phyloP scores from a whole-genome alignment of 805 yeast genomes.

The Candida succiphila region DNA sequence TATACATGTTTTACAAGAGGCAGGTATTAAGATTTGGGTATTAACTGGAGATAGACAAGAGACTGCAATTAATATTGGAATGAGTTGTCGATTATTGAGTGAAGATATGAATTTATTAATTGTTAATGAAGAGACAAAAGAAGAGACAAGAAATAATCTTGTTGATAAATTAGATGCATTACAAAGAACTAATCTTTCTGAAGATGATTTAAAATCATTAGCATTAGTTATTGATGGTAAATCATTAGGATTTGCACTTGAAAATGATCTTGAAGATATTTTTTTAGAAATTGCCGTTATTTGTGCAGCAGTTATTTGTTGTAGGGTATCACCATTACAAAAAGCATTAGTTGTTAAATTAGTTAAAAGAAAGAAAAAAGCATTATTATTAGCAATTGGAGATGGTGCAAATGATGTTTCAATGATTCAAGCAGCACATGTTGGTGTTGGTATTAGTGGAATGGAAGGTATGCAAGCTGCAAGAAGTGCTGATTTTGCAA shows the following conservation, averaged over 20 bases:
- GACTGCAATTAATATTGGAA: slow-evolving; percentile 96
- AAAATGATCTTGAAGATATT: slow-evolving; percentile 66
- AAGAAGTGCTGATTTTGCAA: slow-evolving; percentile 92
- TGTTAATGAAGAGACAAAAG: slow-evolving; percentile 77
- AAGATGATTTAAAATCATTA: slow-evolving; percentile 63
- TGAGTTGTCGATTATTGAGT: slow-evolving; percentile 89
- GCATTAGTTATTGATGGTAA: slow-evolving; percentile 94
- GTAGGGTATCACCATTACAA: slow-evolving; percentile 96
- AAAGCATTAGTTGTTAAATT: slow-evolving; percentile 93
- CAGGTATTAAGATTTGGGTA: slow-evolving; percentile 97
- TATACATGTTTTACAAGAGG: slow-evolving; percentile 87
- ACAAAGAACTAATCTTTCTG: slow-evolving; percentile 50
- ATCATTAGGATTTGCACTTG: slow-evolving; percentile 79
- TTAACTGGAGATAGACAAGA: slow-evolving; percentile 98
- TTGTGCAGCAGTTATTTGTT: slow-evolving; percentile 95
- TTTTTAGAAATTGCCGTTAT: slow-evolving; percentile 71
- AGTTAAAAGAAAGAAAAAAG: slow-evolving; percentile 74
- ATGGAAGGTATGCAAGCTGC: slow-evolving; percentile 99
- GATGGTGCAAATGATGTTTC: slow-evolving; percentile 99
- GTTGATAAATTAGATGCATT: slow-evolving; percentile 70
- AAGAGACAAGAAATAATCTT: slow-evolving; percentile 67
- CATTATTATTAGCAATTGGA: slow-evolving; percentile 83
- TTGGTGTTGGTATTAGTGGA: slow-evolving; percentile 98
- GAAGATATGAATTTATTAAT: slow-evolving; percentile 94
- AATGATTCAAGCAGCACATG: slow-evolving; percentile 99